Evolutionary conservation across 1,284 basidiomycete species (phyloP).

Genomic region (Hemileia vastatrix): DNA sequence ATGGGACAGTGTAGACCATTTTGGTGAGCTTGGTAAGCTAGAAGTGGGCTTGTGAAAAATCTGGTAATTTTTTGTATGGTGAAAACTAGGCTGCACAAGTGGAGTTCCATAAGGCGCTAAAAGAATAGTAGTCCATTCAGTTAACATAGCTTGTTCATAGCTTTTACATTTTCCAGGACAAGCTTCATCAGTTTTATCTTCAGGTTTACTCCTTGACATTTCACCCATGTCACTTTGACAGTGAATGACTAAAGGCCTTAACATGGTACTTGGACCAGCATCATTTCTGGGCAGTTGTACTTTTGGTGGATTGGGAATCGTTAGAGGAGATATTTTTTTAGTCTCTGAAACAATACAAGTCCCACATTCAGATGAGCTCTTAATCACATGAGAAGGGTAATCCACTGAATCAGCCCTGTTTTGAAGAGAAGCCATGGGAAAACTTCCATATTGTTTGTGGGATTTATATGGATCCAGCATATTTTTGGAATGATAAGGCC

Average conservation of each 20-base stretch:
- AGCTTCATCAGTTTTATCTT: neutral
- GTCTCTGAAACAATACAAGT: too few relatives aligned
- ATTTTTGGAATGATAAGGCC: neutral
- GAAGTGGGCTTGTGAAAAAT: neutral
- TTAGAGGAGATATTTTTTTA: too few relatives aligned
- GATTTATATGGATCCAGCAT: neutral
- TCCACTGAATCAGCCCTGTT: too few relatives aligned
- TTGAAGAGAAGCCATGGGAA: too few relatives aligned
- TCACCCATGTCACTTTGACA: too few relatives aligned
- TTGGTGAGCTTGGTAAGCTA: neutral
- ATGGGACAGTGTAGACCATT: neutral
- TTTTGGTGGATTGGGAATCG: neutral
- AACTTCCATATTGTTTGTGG: neutral
- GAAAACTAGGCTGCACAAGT: conserved; percentile 7
- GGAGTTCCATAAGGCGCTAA: conserved; percentile 7
- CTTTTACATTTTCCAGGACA: too few relatives aligned
- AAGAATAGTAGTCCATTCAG: neutral
- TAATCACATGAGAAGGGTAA: too few relatives aligned
- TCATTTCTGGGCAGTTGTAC: neutral
- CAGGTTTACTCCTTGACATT: neutral
- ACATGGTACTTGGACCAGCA: too few relatives aligned
- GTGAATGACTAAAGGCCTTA: too few relatives aligned
- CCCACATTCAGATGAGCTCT: too few relatives aligned
- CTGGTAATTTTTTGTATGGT: neutral
- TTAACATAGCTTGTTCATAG: neutral